Evolutionary conservation across 1,284 basidiomycete genomes (phyloP).

Genomic region (Melampsora abietis-canadensis): DNA sequence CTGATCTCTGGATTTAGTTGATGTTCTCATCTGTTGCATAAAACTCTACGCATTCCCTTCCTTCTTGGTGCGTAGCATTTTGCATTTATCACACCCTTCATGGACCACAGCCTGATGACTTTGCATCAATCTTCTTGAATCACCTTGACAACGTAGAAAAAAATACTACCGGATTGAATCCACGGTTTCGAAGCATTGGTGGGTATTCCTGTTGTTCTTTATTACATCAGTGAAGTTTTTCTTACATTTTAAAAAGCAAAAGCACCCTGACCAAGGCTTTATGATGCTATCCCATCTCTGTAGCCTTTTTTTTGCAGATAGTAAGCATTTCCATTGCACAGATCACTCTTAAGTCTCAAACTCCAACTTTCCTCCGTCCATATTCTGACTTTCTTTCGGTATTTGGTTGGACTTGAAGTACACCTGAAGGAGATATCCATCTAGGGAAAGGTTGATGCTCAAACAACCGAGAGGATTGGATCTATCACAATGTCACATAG

Average conservation of each 20-base stretch:
- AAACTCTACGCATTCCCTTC: neutral
- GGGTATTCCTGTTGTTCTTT: neutral
- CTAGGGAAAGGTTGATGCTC: neutral
- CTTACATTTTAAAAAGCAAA: neutral
- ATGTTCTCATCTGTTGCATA: neutral
- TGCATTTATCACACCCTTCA: neutral
- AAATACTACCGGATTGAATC: neutral
- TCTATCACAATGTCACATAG: neutral
- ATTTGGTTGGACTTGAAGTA: neutral
- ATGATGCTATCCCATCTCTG: neutral
- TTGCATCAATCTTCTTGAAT: neutral
- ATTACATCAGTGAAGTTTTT: neutral
- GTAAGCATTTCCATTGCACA: too few relatives aligned
- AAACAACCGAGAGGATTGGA: neutral
- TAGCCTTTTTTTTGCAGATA: neutral
- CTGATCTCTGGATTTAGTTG: neutral
- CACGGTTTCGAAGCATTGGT: neutral
- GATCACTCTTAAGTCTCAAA: too few relatives aligned
- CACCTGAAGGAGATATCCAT: neutral
- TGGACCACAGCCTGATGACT: too few relatives aligned
- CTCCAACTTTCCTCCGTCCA: too few relatives aligned
- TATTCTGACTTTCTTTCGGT: too few relatives aligned
- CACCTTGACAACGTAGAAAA: neutral
- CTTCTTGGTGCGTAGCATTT: neutral
- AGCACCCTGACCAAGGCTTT: neutral